phyloP scores from a whole-genome alignment of 495 filamentous ascomycete species.

The Penicillium longicatenatum region DNA sequence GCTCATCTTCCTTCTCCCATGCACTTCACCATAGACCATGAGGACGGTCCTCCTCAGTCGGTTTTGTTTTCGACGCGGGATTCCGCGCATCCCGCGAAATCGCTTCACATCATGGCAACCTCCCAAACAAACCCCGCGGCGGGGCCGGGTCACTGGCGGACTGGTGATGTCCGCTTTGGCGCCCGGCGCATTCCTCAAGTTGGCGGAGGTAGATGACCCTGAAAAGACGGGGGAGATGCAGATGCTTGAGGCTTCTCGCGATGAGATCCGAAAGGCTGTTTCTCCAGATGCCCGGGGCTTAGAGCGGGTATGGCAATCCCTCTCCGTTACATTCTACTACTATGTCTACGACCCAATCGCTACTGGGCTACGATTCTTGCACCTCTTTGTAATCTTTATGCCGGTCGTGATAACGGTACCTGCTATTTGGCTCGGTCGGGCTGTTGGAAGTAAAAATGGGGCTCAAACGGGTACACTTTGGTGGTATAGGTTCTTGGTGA shows the following conservation, averaged over 20 bases:
- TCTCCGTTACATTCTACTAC: slow-evolving; percentile 64
- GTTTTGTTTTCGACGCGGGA: slow-evolving; percentile 49
- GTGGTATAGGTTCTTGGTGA: slow-evolving; percentile 94
- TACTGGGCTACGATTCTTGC: slow-evolving; percentile 82
- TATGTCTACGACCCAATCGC: slow-evolving; percentile 86
- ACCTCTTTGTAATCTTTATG: slow-evolving; percentile 85
- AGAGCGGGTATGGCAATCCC: slow-evolving; percentile 49
- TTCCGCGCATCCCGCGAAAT: slow-evolving; percentile 19
- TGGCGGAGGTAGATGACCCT: slow-evolving; percentile 65
- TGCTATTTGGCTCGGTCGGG: slow-evolving; percentile 72
- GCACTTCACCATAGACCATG: slow-evolving; percentile 45
- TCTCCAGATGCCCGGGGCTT: slow-evolving; percentile 60
- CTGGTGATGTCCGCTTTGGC: slow-evolving; percentile 55
- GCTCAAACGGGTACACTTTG: slow-evolving; percentile 80
- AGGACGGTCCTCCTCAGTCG: slow-evolving; percentile 58
- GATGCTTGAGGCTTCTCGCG: slow-evolving; percentile 79
- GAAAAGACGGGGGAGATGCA: slow-evolving; percentile 76
- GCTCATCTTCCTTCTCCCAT: slow-evolving; percentile 10
- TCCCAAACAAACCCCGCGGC: slow-evolving; percentile 27
- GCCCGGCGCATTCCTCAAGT: slow-evolving; percentile 69
- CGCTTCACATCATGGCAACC: slow-evolving; percentile 31
- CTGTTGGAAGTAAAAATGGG: slow-evolving; percentile 59
- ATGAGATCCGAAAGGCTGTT: slow-evolving; percentile 70
- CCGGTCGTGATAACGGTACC: slow-evolving; percentile 84
- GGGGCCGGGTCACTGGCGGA: slow-evolving; percentile 33